Evolutionary conservation across 768 basidiomycete species (phyloP).

Genomic region (Boletus subcaerulescens): DNA sequence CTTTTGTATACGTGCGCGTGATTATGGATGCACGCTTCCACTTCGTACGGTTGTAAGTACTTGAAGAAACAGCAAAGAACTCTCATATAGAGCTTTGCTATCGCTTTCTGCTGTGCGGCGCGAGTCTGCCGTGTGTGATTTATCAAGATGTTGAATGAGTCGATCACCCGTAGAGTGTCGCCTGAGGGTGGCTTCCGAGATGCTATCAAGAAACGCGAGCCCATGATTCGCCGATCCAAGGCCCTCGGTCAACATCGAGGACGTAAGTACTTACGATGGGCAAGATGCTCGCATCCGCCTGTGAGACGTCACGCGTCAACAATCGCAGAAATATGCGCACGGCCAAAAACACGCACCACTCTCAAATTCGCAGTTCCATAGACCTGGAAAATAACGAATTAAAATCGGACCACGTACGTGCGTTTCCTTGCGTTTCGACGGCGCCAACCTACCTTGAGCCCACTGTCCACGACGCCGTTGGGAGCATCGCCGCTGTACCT

Average conservation of each 20-base stretch:
- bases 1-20: no score
- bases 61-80: no score
- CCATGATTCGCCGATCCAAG: neutral
- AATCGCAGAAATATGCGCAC: neutral
- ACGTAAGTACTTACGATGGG: conserved; percentile 9
- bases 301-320: neutral
- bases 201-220: conserved; percentile 4
- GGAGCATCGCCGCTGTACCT: conserved; percentile 12
- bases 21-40: no score
- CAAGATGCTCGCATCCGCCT: conserved; percentile 20
- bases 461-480: conserved; percentile 15
- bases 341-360: conserved; percentile 2
- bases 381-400: neutral
- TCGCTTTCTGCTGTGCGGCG: neutral
- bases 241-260: neutral
- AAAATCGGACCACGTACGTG: no score
- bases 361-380: conserved; percentile 16
- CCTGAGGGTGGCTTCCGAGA: conserved; percentile 18
- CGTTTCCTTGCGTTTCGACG: no score
- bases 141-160: no score
- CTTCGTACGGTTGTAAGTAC: no score
- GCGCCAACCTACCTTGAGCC: conserved; percentile 8
- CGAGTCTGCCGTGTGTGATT: neutral
- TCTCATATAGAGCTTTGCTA: neutral
- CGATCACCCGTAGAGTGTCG: conserved; percentile 16